Conservation (phyloP, 139 green algal genomes). For the Auxenochlorella pyrenoidosa region DNA sequence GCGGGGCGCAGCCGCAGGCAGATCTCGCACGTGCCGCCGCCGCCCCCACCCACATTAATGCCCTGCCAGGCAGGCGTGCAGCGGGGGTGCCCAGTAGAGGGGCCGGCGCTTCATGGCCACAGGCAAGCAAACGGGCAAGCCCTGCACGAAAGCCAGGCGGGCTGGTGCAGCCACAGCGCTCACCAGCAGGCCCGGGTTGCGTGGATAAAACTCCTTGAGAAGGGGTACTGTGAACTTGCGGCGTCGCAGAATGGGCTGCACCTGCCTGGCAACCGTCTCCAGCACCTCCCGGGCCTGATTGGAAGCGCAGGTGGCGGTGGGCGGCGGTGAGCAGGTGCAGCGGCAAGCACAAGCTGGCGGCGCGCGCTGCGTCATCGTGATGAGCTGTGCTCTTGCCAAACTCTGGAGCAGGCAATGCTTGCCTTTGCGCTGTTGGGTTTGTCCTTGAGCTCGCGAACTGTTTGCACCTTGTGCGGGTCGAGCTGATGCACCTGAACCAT, state of each 20-base stretch:
- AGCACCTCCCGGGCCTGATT: conserved; percentile 65
- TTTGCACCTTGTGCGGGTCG: conserved; percentile 52
- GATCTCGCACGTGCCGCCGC: conserved; percentile 62
- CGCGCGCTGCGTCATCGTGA: background rate
- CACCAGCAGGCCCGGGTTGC: conserved; percentile 66
- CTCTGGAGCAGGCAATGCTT: background rate
- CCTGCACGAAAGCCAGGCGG: too few relatives aligned
- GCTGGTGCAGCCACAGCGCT: background rate
- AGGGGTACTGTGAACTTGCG: conserved; percentile 68
- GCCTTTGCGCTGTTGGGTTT: background rate
- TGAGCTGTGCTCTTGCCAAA: background rate
- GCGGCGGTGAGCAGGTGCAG: background rate
- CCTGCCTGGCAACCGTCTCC: conserved; percentile 67
- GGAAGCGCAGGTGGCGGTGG: background rate
- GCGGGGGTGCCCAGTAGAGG: too few relatives aligned
- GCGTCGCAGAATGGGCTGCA: conserved; percentile 88
- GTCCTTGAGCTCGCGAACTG: conserved; percentile 22
- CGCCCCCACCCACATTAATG: conserved; percentile 62
- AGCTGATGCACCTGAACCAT: conserved; percentile 22
- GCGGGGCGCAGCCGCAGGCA: conserved; percentile 57
- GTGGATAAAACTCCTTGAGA: conserved; percentile 82
- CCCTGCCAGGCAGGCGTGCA: conserved; percentile 26
- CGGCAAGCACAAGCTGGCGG: background rate
- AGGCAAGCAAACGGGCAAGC: too few relatives aligned
- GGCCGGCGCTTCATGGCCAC: too few relatives aligned